Base-by-base conservation (phyloP, 1,284 basidiomycete species). In the Microbotryum lychnidis-dioicae region DNA sequence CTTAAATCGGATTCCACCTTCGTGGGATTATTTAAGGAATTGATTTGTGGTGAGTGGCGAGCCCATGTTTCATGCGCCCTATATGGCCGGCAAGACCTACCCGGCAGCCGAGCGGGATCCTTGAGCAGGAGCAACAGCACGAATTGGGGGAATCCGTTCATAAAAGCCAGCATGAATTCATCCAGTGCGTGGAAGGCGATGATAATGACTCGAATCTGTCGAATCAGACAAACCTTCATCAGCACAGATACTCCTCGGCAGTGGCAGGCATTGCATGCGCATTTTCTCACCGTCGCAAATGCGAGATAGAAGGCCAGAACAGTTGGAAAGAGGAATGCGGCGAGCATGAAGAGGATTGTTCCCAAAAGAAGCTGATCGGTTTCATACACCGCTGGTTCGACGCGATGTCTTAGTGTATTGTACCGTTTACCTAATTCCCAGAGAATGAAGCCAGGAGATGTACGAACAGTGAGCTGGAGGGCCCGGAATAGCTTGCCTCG, bases 351-450 rank as follows among this genome's bases (percentile, higher is more conserved):
- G 27, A 98, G 79, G 50, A 98, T 86, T 0, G 94, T 94, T 18
- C 94, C 94, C 33, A 98, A 85, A 33, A 97, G 80, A 14, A 97
- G 81, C 74, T 97, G 92, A 74, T 98, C 94, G 29, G 94, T 80
- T 65, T 94, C 89, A 73, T 97, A 97, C 66, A 86, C 83, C 81
- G 88, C 91, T 10, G 87, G 83, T 73, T 98, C 93, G 7, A 86
- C 84, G 33, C 93, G 84, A 54, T 85, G 80, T 52, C 91, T 82
- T 31, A 97, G 78, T 29, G 86, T 81, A 72, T 96, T 96, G 74
- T 83, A 87, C 57, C 90, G 82, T 75, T 89, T 94, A 2, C 92
- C 91, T 91, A 18, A 66, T 21, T n/a, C 14, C 21, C 20, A 3
- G 18, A 50, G 16, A 31, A 8, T 12, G 20, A 27, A 49, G 20